A percentile compares a stretch with the other conserved stretches of the same genome.
Evolutionary conservation across 768 basidiomycete species (phyloP).

Genomic region (Tylopilus plumbeoviolaceoides): DNA sequence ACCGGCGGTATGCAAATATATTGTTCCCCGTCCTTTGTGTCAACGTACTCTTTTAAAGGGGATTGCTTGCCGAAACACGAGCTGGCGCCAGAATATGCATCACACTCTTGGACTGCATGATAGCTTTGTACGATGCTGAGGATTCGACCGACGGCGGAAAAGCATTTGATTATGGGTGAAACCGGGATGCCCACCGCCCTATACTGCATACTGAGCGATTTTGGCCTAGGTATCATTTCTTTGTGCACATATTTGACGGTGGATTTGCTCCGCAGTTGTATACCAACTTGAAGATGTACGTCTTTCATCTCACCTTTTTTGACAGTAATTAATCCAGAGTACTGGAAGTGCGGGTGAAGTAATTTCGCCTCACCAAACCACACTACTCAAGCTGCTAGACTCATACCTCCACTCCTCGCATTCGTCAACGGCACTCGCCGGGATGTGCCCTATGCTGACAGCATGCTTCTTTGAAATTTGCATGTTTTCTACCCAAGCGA

Average conservation of each 20-base stretch:
- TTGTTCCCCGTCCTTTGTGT: slow-evolving; percentile 7
- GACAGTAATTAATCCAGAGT: slow-evolving; percentile 11
- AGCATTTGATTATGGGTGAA: slow-evolving; percentile 76
- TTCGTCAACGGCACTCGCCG: slow-evolving; percentile 34
- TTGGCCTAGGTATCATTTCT: slow-evolving; percentile 56
- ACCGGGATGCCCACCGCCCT: background rate
- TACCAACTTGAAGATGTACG: slow-evolving; percentile 57
- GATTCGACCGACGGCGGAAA: slow-evolving; percentile 60
- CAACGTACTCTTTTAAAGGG: slow-evolving; percentile 26
- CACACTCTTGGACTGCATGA: slow-evolving; percentile 66
- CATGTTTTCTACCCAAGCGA: slow-evolving; percentile 50
- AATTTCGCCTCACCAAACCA: slow-evolving; percentile 81
- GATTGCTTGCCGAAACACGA: slow-evolving; percentile 47
- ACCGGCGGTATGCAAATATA: slow-evolving; percentile 48
- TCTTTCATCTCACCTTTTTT: slow-evolving; percentile 1
- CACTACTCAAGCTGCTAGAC: slow-evolving; percentile 83
- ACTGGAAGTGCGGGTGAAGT: slow-evolving; percentile 57
- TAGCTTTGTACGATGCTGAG: slow-evolving; percentile 62
- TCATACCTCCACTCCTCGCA: slow-evolving; percentile 67
- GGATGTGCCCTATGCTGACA: slow-evolving; percentile 57
- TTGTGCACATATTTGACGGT: slow-evolving; percentile 58
- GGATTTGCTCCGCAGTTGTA: slow-evolving; percentile 60
- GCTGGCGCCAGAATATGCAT: slow-evolving; percentile 66
- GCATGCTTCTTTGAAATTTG: slow-evolving; percentile 58
- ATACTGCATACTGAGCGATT: slow-evolving; percentile 10